Evolutionary conservation across 2,329 filamentous ascomycete genomes (phyloP).

Genomic region (Cordyceps tenuipes): DNA sequence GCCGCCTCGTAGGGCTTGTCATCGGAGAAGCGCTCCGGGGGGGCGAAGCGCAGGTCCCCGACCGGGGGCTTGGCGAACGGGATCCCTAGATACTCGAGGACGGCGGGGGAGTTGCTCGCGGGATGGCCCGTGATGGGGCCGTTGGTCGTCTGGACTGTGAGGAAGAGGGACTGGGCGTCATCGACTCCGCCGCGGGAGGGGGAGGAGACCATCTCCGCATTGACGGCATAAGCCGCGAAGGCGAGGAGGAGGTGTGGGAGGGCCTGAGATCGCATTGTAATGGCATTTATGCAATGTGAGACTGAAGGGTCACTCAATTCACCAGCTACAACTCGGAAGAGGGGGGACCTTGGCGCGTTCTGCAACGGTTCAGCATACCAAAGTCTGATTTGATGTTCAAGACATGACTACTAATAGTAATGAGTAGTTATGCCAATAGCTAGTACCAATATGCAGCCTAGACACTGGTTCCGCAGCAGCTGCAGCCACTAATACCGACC

Average conservation of each 20-base stretch:
- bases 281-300: not conserved
- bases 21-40: slow-evolving; percentile 22
- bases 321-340: too few species aligned
- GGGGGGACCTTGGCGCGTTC: not conserved
- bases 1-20: slow-evolving; percentile 17
- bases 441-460: too few species aligned
- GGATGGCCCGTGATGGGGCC: slow-evolving; percentile 27
- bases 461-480: too few species aligned
- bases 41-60: slow-evolving; percentile 28
- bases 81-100: slow-evolving; percentile 32
- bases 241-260: not conserved
- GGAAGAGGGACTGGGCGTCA: not conserved
- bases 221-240: not conserved
- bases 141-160: slow-evolving; percentile 24
- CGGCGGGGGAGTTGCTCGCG: slow-evolving; percentile 20
- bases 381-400: not conserved
- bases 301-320: not conserved
- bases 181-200: not conserved
- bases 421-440: too few species aligned
- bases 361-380: not conserved
- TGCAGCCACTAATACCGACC: too few species aligned
- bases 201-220: not conserved
- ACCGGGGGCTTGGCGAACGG: slow-evolving; percentile 31
- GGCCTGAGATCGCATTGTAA: not conserved
- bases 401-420: too few species aligned